Conservation (phyloP, 139 green algal species). For the Chlorella sp. region DNA sequence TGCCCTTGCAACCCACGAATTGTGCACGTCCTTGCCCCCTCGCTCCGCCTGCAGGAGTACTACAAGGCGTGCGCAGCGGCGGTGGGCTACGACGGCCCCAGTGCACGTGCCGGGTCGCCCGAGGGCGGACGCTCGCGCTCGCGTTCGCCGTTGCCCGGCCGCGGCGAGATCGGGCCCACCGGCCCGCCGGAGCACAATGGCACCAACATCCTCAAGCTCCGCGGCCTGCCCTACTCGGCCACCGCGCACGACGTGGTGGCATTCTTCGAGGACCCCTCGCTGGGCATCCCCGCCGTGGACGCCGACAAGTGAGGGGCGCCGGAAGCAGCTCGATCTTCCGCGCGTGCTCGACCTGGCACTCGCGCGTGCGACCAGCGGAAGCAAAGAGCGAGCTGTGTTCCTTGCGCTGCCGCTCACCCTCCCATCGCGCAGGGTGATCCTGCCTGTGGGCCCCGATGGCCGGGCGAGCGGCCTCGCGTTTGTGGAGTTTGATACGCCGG, state of each 20-base stretch:
- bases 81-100: too few species aligned
- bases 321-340: too few species aligned
- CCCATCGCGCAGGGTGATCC: conserved; percentile 69
- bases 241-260: conserved; percentile 71
- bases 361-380: too few species aligned
- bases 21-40: too few species aligned
- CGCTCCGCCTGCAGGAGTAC: conserved; percentile 58
- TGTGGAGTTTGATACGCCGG: conserved; percentile 71
- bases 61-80: conserved; percentile 50
- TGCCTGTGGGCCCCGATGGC: conserved; percentile 59
- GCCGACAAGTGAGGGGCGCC: conserved; percentile 41
- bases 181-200: too few species aligned
- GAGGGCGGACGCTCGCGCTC: too few species aligned
- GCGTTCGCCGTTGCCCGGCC: too few species aligned
- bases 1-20: not conserved
- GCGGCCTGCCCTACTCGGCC: conserved; percentile 84
- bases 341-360: too few species aligned
- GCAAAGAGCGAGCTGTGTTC: too few species aligned
- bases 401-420: too few species aligned
- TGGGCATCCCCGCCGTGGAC: conserved; percentile 39
- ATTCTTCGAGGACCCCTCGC: conserved; percentile 77
- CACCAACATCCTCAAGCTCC: conserved; percentile 71
- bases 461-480: conserved; percentile 76
- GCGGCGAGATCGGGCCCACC: too few species aligned
- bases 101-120: too few species aligned